Conservation (phyloP, 306 rosid genomes). For the Betula pendula region DNA sequence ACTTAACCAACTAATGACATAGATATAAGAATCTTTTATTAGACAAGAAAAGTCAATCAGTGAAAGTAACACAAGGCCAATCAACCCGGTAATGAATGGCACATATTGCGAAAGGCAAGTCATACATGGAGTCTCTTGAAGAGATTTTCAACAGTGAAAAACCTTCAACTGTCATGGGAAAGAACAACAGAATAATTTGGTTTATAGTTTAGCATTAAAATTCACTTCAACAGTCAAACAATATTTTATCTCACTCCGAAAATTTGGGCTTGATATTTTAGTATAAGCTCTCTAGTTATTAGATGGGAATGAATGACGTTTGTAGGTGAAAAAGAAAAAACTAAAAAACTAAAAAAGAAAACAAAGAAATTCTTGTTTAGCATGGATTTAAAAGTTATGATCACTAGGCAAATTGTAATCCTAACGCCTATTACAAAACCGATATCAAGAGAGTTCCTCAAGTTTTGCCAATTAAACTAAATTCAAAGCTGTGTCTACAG, state of each 20-base stretch:
- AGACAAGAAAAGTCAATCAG: not conserved
- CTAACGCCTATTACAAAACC: not conserved
- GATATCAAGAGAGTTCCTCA: not conserved
- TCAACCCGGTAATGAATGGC: conserved; percentile 12
- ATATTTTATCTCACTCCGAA: not conserved
- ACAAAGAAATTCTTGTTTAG: not conserved
- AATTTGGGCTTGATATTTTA: not conserved
- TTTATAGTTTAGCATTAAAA: not conserved
- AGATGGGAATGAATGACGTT: not conserved
- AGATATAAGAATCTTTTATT: not conserved
- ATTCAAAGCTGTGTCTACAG: not conserved
- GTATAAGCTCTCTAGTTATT: not conserved
- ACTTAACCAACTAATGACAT: not conserved
- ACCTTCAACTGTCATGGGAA: not conserved
- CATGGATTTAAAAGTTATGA: not conserved
- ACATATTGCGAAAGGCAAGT: not conserved
- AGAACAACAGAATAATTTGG: not conserved
- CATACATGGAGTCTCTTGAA: conserved; percentile 2
- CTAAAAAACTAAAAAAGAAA: not conserved
- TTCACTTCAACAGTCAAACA: not conserved
- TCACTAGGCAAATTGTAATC: not conserved
- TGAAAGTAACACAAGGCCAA: not conserved
- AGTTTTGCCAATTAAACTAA: not conserved
- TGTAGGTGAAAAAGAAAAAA: not conserved
- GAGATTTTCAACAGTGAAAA: conserved; percentile 3